phyloP scores from a whole-genome alignment of 1,284 basidiomycete genomes.

The Phellopilus nigrolimitatus region DNA sequence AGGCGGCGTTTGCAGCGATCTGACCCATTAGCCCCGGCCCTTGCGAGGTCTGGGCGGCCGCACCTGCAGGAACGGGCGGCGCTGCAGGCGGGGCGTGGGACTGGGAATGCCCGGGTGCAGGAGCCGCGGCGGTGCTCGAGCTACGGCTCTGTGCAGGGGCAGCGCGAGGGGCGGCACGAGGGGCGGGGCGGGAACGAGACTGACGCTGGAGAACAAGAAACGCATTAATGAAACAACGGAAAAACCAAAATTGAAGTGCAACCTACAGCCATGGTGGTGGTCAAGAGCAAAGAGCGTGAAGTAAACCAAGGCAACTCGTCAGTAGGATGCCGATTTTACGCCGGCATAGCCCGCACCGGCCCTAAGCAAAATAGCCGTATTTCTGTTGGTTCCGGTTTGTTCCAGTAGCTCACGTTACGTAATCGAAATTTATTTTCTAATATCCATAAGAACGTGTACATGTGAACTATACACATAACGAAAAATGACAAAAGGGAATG shows the following conservation, averaged over 20 bases:
- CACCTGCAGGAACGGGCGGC: conserved; percentile 34
- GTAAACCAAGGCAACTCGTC: conserved; percentile 8
- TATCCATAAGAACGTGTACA: background rate
- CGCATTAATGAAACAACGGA: conserved; percentile 5
- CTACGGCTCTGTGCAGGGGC: conserved; percentile 39
- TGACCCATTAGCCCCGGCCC: conserved; percentile 67
- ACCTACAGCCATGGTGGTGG: conserved; percentile 57
- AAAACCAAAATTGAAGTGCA: background rate
- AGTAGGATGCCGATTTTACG: conserved; percentile 4
- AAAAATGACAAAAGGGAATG: background rate
- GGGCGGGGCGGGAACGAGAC: conserved; percentile 48
- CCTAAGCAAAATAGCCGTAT: background rate
- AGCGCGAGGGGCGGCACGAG: conserved; percentile 41
- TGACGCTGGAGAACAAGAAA: conserved; percentile 41
- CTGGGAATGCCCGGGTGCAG: conserved; percentile 41
- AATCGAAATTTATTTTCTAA: background rate
- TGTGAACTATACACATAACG: background rate
- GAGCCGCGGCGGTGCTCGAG: conserved; percentile 36
- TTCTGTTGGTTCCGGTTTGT: conserved; percentile 1
- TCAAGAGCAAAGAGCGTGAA: conserved; percentile 19
- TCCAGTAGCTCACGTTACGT: background rate
- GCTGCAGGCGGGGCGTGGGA: conserved; percentile 33
- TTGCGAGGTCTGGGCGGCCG: conserved; percentile 36
- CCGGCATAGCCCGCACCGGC: background rate
- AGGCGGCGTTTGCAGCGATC: conserved; percentile 88